These are phyloP conservation scores for Colletotrichum echinochloae DNA, from an alignment of 2,329 filamentous ascomycete genomes.

Conservation along the genomic window DNA sequence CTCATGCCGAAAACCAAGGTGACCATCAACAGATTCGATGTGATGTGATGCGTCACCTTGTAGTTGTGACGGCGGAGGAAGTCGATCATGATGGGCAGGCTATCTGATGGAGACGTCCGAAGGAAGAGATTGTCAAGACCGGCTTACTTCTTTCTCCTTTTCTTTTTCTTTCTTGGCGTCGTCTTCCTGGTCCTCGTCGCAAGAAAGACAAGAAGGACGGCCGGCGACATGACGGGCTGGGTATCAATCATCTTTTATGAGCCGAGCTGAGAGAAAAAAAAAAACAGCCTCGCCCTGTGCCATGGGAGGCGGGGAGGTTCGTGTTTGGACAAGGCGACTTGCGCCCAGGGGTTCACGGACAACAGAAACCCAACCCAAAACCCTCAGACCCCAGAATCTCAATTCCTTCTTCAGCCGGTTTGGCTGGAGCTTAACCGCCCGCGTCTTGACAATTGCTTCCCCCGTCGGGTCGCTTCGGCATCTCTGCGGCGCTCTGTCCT, in stretches of 20 bases:
- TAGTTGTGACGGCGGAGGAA: slow-evolving; percentile 41
- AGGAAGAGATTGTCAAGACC: slow-evolving; percentile 31
- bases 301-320: not conserved
- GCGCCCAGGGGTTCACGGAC: slow-evolving; percentile 26
- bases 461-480: slow-evolving; percentile 29
- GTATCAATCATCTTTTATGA: slow-evolving; percentile 35
- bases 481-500: slow-evolving; percentile 27
- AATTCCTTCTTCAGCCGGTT: not conserved
- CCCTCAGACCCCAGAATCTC: slow-evolving; percentile 23
- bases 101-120: slow-evolving; percentile 32
- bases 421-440: slow-evolving; percentile 24
- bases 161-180: slow-evolving; percentile 29
- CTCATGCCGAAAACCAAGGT: slow-evolving; percentile 42
- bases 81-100: slow-evolving; percentile 30
- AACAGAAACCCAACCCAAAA: slow-evolving; percentile 11
- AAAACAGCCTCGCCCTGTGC: not conserved
- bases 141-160: slow-evolving; percentile 20
- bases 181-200: slow-evolving; percentile 6
- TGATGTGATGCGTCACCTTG: slow-evolving; percentile 41
- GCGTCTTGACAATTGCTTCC: slow-evolving; percentile 17
- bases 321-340: not conserved
- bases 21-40: slow-evolving; percentile 41
- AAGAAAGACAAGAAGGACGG: no score
- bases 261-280: not conserved
- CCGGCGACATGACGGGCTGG: not conserved